Evolutionary conservation across 2,329 filamentous ascomycete species (phyloP), one percentile per base, ranked within the genome.

Genomic region (Ophiostoma ips): DNA sequence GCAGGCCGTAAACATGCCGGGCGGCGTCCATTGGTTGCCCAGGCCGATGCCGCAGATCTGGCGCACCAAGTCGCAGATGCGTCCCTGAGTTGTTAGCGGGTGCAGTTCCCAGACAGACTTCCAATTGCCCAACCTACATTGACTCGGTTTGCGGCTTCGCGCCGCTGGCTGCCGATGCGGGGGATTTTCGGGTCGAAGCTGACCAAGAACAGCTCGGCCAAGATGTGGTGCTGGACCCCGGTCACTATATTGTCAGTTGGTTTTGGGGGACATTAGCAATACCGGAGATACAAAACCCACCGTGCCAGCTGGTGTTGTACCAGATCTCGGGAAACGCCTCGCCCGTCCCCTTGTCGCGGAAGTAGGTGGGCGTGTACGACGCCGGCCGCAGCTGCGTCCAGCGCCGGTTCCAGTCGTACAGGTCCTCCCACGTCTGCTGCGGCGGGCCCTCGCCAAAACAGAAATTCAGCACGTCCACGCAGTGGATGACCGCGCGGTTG

Each of bases 391-490:
- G 61, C 6, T 63, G 59, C 13, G 66, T 57, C 76, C 76, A 79
- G 19, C 64, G 61, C 31, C 65, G 59, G 47, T 69, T 68, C 51
- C 70, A 72, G 6, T 66, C 60, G 11, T 68, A 61, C 12, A 80
- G 62, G 21, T 67, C 63, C 7, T 60, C 63, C 65, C 75, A 77
- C 34, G 58, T 53, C 40, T 48, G 61, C 54, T 51, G 64, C 54
- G 58, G 59, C 55, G 19, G n/a, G 15, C 57, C 59, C 15, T 68
- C 63, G 2, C 71, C 69, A 55, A 81, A 82, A 58, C 79, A 83
- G 56, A 73, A 80, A 53, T 79, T 76, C 15, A 83, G 63, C 1
- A 81, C 75, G 53, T 81, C 76, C n/a, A 77, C 77, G 49, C 77
- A 77, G 56, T 79, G 73, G 3, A 78, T 70, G 0, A 83, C 70